Base-by-base conservation (phyloP, 2,329 filamentous ascomycete genomes). In the Blastomyces parvus region DNA sequence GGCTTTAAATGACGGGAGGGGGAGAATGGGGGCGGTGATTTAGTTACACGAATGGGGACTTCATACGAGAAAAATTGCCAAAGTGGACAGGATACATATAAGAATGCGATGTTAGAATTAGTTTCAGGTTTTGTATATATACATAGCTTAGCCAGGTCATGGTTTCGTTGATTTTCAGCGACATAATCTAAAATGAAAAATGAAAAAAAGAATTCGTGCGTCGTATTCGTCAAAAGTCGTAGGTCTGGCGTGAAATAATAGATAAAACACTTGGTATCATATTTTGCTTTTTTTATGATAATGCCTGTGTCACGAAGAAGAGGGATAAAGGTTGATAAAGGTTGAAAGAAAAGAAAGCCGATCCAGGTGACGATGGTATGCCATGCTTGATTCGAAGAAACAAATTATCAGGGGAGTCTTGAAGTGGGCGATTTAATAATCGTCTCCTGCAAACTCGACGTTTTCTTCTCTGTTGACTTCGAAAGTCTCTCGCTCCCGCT, bases 401-500 rank as follows among this genome's bases (percentile, higher is more conserved):
- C 6, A 58, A 40, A 5, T 14, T 38, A 13, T 25, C 9, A 3
- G 22, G 19, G 1, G 36, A 7, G 22, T 42, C 13, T 58, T 22
- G 55, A 22, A 22, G 27, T 40, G 22, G 19, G 38, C 3, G n/a
- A 17, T 38, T 9, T 40, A 46, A 19, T 19, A 58, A 40, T 42
- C 22, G 30, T 11, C 22, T 27, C 36, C 42, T 19, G 46, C 60
- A 6, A 36, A 40, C n/a, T 48, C 44, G 42, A 60, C 13, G 42
- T 61, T 59, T 44, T 40, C 61, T 14, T 56, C 60, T 19, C 30
- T 55, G n/a, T 59, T 40, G 22, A 30, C 53, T 25, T 56, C 40
- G 30, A 59, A 52, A 30, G 19, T 60, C 17, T 64, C 64, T 60
- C 62, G 62, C 60, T 63, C 48, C 25, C 48, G 48, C 4, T 52